A percentile compares a stretch with the other conserved stretches of the same genome.
Conservation (phyloP, 2,329 filamentous ascomycete genomes). For the Aspergillus fischeri region DNA sequence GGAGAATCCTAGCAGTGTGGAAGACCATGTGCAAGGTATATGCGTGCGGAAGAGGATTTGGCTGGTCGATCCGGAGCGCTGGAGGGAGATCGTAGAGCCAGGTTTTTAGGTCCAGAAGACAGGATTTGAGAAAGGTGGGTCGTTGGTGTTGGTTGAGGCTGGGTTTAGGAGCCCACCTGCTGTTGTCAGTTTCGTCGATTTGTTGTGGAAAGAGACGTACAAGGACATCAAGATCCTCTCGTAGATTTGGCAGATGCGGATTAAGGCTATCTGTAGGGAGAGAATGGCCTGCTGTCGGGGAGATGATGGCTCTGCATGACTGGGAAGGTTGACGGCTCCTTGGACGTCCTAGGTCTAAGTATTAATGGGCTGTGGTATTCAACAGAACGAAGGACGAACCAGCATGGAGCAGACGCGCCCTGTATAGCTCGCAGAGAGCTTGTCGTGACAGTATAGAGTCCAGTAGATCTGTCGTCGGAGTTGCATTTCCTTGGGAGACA, state of each 20-base stretch:
- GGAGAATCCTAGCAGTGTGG: slow-evolving; percentile 30
- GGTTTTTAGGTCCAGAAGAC: slow-evolving; percentile 29
- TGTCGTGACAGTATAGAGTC: slow-evolving; percentile 35
- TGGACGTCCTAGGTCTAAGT: too few relatives aligned
- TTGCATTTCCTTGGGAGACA: slow-evolving; percentile 27
- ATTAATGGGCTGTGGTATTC: too few relatives aligned
- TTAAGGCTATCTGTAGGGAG: too few relatives aligned
- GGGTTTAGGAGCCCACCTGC: slow-evolving; percentile 31
- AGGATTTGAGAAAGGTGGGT: slow-evolving; percentile 27
- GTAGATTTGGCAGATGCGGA: slow-evolving; percentile 21
- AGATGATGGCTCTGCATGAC: too few relatives aligned
- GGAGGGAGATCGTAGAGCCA: slow-evolving; percentile 34
- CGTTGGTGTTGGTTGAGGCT: slow-evolving; percentile 15
- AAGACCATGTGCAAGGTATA: slow-evolving; percentile 35
- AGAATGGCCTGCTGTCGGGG: too few relatives aligned
- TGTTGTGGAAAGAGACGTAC: slow-evolving; percentile 13
- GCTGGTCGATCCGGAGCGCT: slow-evolving; percentile 25
- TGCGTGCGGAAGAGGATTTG: slow-evolving; percentile 22
- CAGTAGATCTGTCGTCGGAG: slow-evolving; percentile 35
- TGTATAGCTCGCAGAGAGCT: slow-evolving; percentile 32
- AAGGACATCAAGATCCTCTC: slow-evolving; percentile 30
- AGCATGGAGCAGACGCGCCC: slow-evolving; percentile 35
- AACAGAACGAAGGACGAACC: slow-evolving; percentile 16
- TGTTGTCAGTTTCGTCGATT: neutral
- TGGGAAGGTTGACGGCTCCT: too few relatives aligned